Conservation (phyloP, 805 yeast species). For the Vanderwaltozyma verrucispora region DNA sequence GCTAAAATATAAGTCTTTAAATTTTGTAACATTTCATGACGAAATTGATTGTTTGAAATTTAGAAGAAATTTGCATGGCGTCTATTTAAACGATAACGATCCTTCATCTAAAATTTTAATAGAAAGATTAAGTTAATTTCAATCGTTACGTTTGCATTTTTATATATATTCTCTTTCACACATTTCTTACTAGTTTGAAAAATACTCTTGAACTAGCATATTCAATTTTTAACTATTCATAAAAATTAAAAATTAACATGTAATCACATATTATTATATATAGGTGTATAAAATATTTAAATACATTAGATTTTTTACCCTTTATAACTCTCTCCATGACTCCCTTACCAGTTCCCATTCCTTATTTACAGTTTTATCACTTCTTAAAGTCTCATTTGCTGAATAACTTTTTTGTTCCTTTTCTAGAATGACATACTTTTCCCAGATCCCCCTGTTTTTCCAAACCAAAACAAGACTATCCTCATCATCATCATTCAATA, state of each 20-base stretch:
- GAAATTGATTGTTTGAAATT: conserved; percentile 39
- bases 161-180: too few relatives aligned
- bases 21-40: conserved; percentile 32
- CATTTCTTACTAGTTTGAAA: too few relatives aligned
- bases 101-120: conserved; percentile 12
- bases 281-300: too few relatives aligned
- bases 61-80: conserved; percentile 43
- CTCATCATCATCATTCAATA: conserved; percentile 34
- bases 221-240: neutral
- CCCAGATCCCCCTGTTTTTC: conserved; percentile 71
- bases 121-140: conserved; percentile 12
- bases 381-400: conserved; percentile 15
- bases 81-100: conserved; percentile 8
- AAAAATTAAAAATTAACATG: neutral
- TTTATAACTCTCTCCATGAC: conserved; percentile 47
- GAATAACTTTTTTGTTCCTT: conserved; percentile 22
- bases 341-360: conserved; percentile 53
- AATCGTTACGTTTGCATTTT: too few relatives aligned
- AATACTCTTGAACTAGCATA: too few relatives aligned
- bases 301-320: too few relatives aligned
- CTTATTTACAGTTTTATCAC: conserved; percentile 15
- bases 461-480: conserved; percentile 67
- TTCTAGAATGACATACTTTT: conserved; percentile 65
- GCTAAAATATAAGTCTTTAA: conserved; percentile 12
- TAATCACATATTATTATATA: too few relatives aligned